Conservation (phyloP, 805 yeast genomes). For the Starmerella sp. region DNA sequence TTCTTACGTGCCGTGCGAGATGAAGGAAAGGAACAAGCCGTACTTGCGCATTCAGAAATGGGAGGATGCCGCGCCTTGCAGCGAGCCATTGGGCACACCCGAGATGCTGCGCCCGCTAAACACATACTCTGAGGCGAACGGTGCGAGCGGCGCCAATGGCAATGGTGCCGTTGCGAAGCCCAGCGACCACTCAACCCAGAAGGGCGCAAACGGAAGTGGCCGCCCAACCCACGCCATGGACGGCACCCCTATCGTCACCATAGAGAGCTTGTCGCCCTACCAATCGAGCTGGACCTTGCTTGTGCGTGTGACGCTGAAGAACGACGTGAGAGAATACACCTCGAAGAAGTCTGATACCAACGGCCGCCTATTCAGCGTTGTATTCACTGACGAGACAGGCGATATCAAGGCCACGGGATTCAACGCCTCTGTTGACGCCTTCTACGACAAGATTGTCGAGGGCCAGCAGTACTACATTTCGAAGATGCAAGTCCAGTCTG, state of each 20-base stretch:
- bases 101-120: not conserved
- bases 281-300: slow-evolving; percentile 85
- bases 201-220: not conserved
- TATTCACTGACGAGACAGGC: slow-evolving; percentile 85
- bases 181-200: slow-evolving; percentile 2
- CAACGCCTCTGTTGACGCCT: slow-evolving; percentile 72
- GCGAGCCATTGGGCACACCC: slow-evolving; percentile 1
- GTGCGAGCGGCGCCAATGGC: not conserved
- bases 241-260: slow-evolving; percentile 6
- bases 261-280: slow-evolving; percentile 58
- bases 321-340: slow-evolving; percentile 80
- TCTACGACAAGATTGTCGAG: slow-evolving; percentile 65
- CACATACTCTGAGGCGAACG: not conserved
- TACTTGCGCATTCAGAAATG: not conserved
- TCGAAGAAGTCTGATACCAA: slow-evolving; percentile 37
- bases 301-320: slow-evolving; percentile 80
- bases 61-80: slow-evolving; percentile 9
- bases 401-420: slow-evolving; percentile 95
- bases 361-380: slow-evolving; percentile 81
- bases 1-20: slow-evolving; percentile 2
- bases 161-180: not conserved
- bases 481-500: slow-evolving; percentile 68
- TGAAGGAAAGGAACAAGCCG: slow-evolving; percentile 4
- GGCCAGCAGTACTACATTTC: slow-evolving; percentile 81
- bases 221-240: slow-evolving; percentile 1